Evolutionary conservation across 1,284 basidiomycete genomes (phyloP).

Genomic region (Hemileia vastatrix): DNA sequence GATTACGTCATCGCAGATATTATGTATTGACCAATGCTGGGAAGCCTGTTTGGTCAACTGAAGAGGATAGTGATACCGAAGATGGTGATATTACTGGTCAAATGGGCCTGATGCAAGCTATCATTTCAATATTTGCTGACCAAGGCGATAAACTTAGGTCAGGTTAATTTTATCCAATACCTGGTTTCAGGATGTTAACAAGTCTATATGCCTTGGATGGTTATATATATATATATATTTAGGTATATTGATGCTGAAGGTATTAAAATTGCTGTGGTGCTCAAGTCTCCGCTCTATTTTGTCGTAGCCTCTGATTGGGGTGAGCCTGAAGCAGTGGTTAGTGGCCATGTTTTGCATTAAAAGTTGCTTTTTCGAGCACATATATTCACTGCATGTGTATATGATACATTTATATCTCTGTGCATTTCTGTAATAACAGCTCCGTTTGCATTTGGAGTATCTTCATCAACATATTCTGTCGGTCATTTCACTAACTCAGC

Average conservation of each 20-base stretch:
- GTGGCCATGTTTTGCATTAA: constrained; percentile 41
- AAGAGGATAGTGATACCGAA: constrained; percentile 38
- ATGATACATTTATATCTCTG: background rate
- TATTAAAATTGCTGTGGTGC: constrained; percentile 70
- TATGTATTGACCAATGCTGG: constrained; percentile 88
- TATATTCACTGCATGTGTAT: background rate
- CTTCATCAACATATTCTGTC: constrained; percentile 84
- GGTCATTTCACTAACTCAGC: constrained; percentile 72
- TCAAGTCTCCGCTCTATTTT: constrained; percentile 79
- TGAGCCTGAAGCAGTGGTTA: constrained; percentile 82
- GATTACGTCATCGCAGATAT: constrained; percentile 49
- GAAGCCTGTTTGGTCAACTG: constrained; percentile 73
- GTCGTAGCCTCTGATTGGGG: constrained; percentile 82
- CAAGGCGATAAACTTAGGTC: constrained; percentile 67
- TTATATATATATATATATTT: constrained; percentile 2
- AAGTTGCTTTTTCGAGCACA: background rate
- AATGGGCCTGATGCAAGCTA: constrained; percentile 86
- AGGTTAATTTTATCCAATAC: constrained; percentile 14
- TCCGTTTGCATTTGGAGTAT: constrained; percentile 84
- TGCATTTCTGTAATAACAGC: constrained; percentile 51
- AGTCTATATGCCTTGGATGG: background rate
- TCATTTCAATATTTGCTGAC: constrained; percentile 76
- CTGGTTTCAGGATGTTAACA: background rate
- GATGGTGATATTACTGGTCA: constrained; percentile 61
- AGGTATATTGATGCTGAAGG: constrained; percentile 62